Evolutionary conservation across 2,329 filamentous ascomycete species (phyloP), one percentile per base, ranked within the genome.

Genomic region (Botrytis fabae): DNA sequence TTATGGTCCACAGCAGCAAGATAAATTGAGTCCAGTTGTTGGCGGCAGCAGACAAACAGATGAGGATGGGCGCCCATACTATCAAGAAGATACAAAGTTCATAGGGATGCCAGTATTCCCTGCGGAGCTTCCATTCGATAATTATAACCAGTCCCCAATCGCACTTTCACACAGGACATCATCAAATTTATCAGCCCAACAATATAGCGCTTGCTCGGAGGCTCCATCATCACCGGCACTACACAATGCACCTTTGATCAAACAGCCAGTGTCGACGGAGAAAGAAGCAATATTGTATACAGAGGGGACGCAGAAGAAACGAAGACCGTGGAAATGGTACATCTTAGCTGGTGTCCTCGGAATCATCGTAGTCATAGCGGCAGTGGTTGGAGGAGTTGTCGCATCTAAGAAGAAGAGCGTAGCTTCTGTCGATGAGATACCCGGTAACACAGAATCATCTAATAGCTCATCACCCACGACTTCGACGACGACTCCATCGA

Each of bases 101-200:
- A 70, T 70, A 62, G 57, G 69, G 46, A 40, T 62, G 57, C 69
- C 69, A 2, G 69, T 62, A 7, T 70, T 70, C 5, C 57, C 57
- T 20, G 68, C 68, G 18, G 68, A 70, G 61, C 68, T 70, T 6
- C 28, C 48, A 16, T 70, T 44, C 28, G 38, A 70, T 46, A 59
- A 61, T 46, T 70, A 60, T 20, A 61, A n/a, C 28, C 28, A 40
- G 22, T 38, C 40, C 6, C 40, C 68, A 14, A 61, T 42, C 22
- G 40, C 54, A 44, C 28, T 62, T 40, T 70, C 57, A 10, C 69
- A 70, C 20, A 70, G 57, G 16, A 62, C 57, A 70, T 38, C 46
- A 9, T 70, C 69, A 25, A 70, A 61, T 60, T 2, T 46, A 38
- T 70, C 69, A 20, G 40, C 42, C 6, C 69, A 48, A 51, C 28